Evolutionary conservation across 805 yeast species (phyloP).

Genomic region (Phaffomyces opuntiae): DNA sequence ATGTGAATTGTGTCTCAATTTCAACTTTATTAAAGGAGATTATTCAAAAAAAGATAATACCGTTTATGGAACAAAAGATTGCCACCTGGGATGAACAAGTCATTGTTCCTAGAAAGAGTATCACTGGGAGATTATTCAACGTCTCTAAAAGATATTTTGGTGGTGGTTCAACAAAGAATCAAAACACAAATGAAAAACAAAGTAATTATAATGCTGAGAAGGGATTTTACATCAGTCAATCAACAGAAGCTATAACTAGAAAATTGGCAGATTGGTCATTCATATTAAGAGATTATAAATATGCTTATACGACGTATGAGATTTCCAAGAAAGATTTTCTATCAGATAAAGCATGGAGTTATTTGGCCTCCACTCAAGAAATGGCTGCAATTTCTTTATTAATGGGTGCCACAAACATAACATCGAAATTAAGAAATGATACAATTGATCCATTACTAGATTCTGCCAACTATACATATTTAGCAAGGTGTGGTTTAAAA

Average conservation of each 20-base stretch:
- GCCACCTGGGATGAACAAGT: conserved; percentile 80
- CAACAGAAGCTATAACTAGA: conserved; percentile 69
- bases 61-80: conserved; percentile 83
- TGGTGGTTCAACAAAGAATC: conserved; percentile 14
- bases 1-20: conserved; percentile 8
- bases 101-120: conserved; percentile 67
- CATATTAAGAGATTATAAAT: conserved; percentile 83
- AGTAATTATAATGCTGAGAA: conserved; percentile 41
- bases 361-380: conserved; percentile 81
- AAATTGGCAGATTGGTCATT: conserved; percentile 90
- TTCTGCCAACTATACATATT: conserved; percentile 65
- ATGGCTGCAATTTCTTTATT: conserved; percentile 73
- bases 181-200: conserved; percentile 16
- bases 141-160: conserved; percentile 54
- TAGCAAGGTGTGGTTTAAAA: conserved; percentile 62
- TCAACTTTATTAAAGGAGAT: conserved; percentile 21
- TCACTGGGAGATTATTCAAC: conserved; percentile 65
- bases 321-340: conserved; percentile 69
- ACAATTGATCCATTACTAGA: conserved; percentile 46
- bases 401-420: conserved; percentile 43
- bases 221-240: conserved; percentile 52
- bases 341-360: conserved; percentile 72
- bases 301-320: conserved; percentile 80
- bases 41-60: conserved; percentile 41
- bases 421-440: conserved; percentile 34